A percentile compares a stretch with the other conserved stretches of the same genome.
These are phyloP conservation scores for Rhodosporidiobolus odoratus DNA, from an alignment of 768 basidiomycete genomes.

Conservation along the genomic window DNA sequence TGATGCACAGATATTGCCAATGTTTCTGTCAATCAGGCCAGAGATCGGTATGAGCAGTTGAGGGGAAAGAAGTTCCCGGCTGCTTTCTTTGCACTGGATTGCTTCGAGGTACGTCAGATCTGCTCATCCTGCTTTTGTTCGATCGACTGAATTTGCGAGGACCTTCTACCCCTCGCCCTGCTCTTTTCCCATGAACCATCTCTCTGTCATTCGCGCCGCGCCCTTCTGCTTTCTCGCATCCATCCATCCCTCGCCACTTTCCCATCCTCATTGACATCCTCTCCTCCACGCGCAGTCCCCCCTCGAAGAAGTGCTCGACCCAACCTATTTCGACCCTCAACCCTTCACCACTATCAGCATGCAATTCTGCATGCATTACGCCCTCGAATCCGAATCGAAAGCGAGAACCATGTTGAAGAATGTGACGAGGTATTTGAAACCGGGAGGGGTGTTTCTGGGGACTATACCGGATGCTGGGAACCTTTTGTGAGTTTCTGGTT, in stretches of 20 bases:
- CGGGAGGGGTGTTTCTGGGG: conserved; percentile 90
- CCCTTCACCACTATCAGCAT: conserved; percentile 93
- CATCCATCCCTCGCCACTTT: neutral
- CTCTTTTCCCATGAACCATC: too few species aligned
- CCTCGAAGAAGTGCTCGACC: conserved; percentile 62
- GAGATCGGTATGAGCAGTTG: conserved; percentile 58
- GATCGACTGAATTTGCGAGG: too few species aligned
- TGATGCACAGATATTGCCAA: conserved; percentile 61
- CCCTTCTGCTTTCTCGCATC: neutral
- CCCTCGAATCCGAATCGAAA: conserved; percentile 84
- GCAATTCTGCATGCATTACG: conserved; percentile 99
- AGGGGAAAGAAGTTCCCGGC: conserved; percentile 63
- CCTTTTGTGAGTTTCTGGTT: conserved; percentile 60
- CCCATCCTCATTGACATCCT: neutral
- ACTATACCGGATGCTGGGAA: conserved; percentile 86
- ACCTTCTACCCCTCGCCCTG: too few species aligned
- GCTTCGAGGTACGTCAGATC: conserved; percentile 63
- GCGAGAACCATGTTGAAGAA: conserved; percentile 88
- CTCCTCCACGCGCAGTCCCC: conserved; percentile 50
- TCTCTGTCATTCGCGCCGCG: too few species aligned
- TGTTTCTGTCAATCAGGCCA: conserved; percentile 84
- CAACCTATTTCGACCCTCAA: conserved; percentile 29
- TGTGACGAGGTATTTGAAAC: conserved; percentile 68
- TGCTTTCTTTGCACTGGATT: conserved; percentile 77
- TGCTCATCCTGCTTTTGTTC: neutral